These are phyloP conservation scores for Quercus ilex DNA, from an alignment of 306 rosid species.

Conservation along the genomic window DNA sequence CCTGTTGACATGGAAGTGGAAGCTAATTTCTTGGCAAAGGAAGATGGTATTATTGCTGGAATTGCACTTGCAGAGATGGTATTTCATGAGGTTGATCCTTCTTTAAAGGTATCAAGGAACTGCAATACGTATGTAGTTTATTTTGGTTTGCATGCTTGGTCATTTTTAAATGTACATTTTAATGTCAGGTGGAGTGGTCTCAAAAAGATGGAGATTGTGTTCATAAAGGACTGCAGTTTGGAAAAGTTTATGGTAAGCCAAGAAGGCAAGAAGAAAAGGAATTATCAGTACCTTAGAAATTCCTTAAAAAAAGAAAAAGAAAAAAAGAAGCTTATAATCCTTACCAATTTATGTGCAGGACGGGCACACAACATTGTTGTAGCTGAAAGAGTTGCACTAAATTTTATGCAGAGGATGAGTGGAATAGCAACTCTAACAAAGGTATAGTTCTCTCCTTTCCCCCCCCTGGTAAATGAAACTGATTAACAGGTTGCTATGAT, in stretches of 20 bases:
- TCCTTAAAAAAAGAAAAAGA: constrained; percentile 8
- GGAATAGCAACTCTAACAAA: constrained; percentile 91
- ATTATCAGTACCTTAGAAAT: constrained; percentile 16
- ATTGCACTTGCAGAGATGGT: constrained; percentile 80
- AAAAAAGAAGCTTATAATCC: constrained; percentile 7
- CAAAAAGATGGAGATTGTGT: constrained; percentile 73
- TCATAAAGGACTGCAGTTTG: constrained; percentile 74
- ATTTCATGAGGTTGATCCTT: constrained; percentile 83
- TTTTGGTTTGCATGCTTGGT: constrained; percentile 13
- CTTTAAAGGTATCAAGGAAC: constrained; percentile 52
- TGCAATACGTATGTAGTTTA: constrained; percentile 18
- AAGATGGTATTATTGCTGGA: constrained; percentile 83
- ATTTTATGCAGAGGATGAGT: constrained; percentile 98
- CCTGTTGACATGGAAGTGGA: constrained; percentile 76
- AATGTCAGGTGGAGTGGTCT: constrained; percentile 80
- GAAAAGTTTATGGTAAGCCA: constrained; percentile 75
- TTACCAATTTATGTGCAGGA: constrained; percentile 47
- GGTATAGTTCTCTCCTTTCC: constrained; percentile 34
- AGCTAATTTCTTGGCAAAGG: constrained; percentile 90
- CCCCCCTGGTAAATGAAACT: neutral
- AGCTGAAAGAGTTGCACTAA: constrained; percentile 85
- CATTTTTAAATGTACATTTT: constrained; percentile 17
- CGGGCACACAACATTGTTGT: constrained; percentile 74
- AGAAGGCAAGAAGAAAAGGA: neutral
- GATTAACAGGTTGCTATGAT: neutral